These are phyloP conservation scores for Coprinopsis marcescibilis DNA, from an alignment of 768 basidiomycete species.

Conservation along the genomic window DNA sequence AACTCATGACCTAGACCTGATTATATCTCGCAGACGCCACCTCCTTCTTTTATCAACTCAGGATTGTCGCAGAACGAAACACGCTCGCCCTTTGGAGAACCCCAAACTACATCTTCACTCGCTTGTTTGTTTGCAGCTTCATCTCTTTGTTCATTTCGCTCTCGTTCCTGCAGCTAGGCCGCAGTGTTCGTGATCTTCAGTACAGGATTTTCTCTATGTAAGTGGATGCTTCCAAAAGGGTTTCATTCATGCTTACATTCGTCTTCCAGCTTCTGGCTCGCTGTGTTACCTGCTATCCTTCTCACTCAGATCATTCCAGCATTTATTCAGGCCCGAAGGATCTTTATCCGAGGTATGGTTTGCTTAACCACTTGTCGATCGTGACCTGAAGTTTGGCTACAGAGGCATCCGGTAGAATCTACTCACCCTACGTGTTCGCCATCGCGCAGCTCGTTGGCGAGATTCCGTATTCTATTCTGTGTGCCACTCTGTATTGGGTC, in stretches of 20 bases:
- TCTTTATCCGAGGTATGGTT: slow-evolving; percentile 5
- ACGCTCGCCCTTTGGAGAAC: slow-evolving; percentile 74
- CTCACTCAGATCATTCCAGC: slow-evolving; percentile 79
- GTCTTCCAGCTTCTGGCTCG: slow-evolving; percentile 52
- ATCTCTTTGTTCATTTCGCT: slow-evolving; percentile 69
- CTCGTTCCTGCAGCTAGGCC: slow-evolving; percentile 72
- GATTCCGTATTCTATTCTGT: slow-evolving; percentile 68
- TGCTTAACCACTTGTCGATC: not conserved
- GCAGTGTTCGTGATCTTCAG: slow-evolving; percentile 60
- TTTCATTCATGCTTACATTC: not conserved
- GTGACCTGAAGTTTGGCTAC: slow-evolving; percentile 36
- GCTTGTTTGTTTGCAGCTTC: slow-evolving; percentile 70
- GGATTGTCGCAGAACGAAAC: slow-evolving; percentile 60
- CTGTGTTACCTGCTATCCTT: slow-evolving; percentile 65
- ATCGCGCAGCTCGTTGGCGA: slow-evolving; percentile 78
- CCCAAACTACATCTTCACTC: slow-evolving; percentile 80
- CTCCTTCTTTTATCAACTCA: slow-evolving; percentile 68
- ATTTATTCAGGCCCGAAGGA: slow-evolving; percentile 68
- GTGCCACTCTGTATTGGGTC: slow-evolving; percentile 70
- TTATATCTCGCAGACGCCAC: slow-evolving; percentile 52
- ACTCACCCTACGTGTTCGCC: slow-evolving; percentile 81
- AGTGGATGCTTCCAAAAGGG: slow-evolving; percentile 22
- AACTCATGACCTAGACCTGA: too few species aligned
- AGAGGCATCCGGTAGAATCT: slow-evolving; percentile 81
- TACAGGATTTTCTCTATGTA: slow-evolving; percentile 79